phyloP scores from a whole-genome alignment of 2,329 filamentous ascomycete species.

The Sordariomycetes sp. region DNA sequence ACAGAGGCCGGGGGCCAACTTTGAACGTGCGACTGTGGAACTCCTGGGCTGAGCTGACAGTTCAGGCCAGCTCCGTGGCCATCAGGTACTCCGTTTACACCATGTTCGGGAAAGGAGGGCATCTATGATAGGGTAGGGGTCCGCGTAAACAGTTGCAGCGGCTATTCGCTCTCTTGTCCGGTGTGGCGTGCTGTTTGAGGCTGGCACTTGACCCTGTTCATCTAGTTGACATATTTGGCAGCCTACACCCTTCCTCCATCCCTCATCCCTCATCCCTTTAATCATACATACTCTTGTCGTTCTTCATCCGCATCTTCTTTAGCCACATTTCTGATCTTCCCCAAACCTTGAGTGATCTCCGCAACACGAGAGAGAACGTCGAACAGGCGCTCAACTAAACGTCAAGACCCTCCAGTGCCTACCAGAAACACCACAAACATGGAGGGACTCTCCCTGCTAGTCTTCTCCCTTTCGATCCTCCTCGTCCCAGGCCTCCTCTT shows the following conservation, averaged over 20 bases:
- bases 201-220: background rate
- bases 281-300: background rate
- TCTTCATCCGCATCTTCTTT: background rate
- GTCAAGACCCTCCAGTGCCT: background rate
- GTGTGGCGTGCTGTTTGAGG: too few species aligned
- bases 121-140: background rate
- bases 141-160: background rate
- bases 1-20: background rate
- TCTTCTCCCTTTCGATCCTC: slow-evolving; percentile 28
- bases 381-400: background rate
- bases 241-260: background rate
- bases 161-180: too few species aligned
- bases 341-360: background rate
- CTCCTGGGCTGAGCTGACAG: background rate
- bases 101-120: background rate
- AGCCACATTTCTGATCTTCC: background rate
- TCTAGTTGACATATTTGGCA: background rate
- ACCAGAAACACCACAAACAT: slow-evolving; percentile 12
- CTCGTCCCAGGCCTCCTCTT: slow-evolving; percentile 25
- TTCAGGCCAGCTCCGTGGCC: background rate
- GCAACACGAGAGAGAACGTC: background rate
- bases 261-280: background rate
- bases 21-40: background rate
- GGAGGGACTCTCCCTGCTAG: slow-evolving; percentile 23
- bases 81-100: background rate